Evolutionary conservation across 495 filamentous ascomycete species (phyloP).

Genomic region (Choiromyces venosus): DNA sequence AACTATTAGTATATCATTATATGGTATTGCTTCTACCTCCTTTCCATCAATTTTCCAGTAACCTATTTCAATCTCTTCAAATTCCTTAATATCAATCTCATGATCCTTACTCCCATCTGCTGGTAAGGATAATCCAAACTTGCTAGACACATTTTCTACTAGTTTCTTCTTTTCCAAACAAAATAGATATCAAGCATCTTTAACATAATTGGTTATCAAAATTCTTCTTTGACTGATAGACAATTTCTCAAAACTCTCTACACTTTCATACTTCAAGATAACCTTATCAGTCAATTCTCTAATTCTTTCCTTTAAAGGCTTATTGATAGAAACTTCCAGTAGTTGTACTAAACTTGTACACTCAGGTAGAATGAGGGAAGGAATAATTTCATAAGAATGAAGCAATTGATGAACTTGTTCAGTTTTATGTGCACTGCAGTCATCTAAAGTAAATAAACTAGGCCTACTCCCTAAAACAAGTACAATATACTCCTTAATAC

Average conservation of each 20-base stretch:
- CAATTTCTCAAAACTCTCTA: constrained; percentile 4
- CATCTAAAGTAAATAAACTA: too few relatives aligned
- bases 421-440: too few relatives aligned
- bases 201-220: constrained; percentile 1
- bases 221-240: background rate
- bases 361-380: constrained; percentile 6
- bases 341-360: constrained; percentile 7
- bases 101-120: background rate
- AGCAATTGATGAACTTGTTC: too few relatives aligned
- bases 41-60: too few relatives aligned
- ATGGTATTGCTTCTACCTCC: too few relatives aligned
- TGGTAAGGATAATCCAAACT: background rate
- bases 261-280: constrained; percentile 3
- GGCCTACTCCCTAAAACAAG: too few relatives aligned
- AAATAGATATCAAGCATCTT: constrained; percentile 11
- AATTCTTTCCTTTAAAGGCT: background rate
- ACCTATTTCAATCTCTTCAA: background rate
- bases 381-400: too few relatives aligned
- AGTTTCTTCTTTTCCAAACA: background rate
- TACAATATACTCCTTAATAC: too few relatives aligned
- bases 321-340: constrained; percentile 3
- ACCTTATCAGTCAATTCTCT: too few relatives aligned
- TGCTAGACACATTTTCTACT: background rate
- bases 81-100: background rate
- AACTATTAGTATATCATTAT: too few relatives aligned